Evolutionary conservation across 2,329 filamentous ascomycete species (phyloP).

Genomic region (Graphiopsis chlorocephala): DNA sequence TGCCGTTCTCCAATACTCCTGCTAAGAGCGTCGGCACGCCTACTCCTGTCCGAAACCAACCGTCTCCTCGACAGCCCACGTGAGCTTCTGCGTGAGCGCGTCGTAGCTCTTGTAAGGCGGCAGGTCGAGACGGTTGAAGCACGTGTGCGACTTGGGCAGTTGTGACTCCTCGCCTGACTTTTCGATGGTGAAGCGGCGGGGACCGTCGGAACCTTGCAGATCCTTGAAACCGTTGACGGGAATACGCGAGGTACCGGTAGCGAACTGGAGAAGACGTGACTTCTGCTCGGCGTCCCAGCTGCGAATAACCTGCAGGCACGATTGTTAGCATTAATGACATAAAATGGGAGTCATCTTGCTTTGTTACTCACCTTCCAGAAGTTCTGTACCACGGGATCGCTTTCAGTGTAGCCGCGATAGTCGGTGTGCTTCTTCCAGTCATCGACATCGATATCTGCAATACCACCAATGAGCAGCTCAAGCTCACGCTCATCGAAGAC

Average conservation of each 20-base stretch:
- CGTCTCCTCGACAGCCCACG: conserved; percentile 96
- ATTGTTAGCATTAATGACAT: conserved; percentile 21
- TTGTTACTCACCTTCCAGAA: conserved; percentile 78
- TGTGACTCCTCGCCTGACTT: conserved; percentile 90
- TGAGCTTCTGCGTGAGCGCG: conserved; percentile 81
- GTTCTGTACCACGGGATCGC: conserved; percentile 93
- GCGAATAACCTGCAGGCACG: conserved; percentile 63
- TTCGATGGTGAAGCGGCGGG: conserved; percentile 93
- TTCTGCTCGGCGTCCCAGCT: conserved; percentile 99
- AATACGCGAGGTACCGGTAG: conserved; percentile 94
- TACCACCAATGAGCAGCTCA: conserved; percentile 94
- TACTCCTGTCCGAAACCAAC: conserved; percentile 99
- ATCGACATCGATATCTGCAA: conserved; percentile 98
- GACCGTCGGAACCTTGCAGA: conserved; percentile 93
- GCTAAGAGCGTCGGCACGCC: too few species aligned
- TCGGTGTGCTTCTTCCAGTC: conserved; percentile 99
- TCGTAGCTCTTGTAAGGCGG: conserved; percentile 90
- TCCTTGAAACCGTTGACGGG: conserved; percentile 99
- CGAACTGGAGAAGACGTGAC: conserved; percentile 91
- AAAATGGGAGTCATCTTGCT: too few species aligned
- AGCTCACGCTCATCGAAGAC: conserved; percentile 98
- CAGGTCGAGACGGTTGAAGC: conserved; percentile 95
- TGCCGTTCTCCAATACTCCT: too few species aligned
- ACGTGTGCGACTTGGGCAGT: conserved; percentile 95
- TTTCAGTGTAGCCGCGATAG: conserved; percentile 97